Base-by-base conservation (phyloP, 371 early-diverging fungal species). In the Zancudomyces culisetae region DNA sequence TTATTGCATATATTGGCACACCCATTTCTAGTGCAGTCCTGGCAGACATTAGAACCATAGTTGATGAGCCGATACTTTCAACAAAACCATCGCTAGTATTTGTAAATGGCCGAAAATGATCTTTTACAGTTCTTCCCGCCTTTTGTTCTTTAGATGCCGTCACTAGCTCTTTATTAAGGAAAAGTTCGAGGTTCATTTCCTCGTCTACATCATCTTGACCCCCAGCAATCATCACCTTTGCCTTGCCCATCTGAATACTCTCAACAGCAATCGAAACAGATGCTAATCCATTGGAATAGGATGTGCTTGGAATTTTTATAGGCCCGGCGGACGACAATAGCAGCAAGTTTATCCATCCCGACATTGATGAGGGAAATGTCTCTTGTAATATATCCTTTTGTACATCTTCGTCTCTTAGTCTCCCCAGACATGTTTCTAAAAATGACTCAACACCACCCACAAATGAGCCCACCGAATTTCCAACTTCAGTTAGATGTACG, bases 281-380 rank as follows among this genome's bases (percentile, higher is more conserved):
- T 54, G 89, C 80, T 56, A 85, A 87, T 49, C 90, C 85, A 3
- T 93, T 92, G 18, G 91, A 93, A 63, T 92, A 94, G 40, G 93
- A 92, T 54, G 90, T 88, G 48, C 86, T 89, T 6, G 93, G 91
- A 2, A 90, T 85, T 78, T 89, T 90, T 72, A 95, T 90, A n/a
- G 92, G 92, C 45, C 96, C 96, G 3, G 90, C 83, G 0, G 91
- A 79, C 18, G 92, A 90, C 19, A 95, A 71, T 52, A 95, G 69
- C 57, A 95, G 76, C 85, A 93, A 77, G 77, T 95, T 95, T 64
- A 93, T 75, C 96, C 96, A 95, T 46, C 91, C 94, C 45, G 91
- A 80, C 78, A 90, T 92, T 51, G 91, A 90, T 74, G 87, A 90
- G 71, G 89, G 90, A 75, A 92, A 91, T 42, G 82, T 81, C 70